A percentile compares a stretch with the other conserved stretches of the same genome.
phyloP scores from a whole-genome alignment of 192 early-diverging fungal genomes.

The Backusella liffmaniae region DNA sequence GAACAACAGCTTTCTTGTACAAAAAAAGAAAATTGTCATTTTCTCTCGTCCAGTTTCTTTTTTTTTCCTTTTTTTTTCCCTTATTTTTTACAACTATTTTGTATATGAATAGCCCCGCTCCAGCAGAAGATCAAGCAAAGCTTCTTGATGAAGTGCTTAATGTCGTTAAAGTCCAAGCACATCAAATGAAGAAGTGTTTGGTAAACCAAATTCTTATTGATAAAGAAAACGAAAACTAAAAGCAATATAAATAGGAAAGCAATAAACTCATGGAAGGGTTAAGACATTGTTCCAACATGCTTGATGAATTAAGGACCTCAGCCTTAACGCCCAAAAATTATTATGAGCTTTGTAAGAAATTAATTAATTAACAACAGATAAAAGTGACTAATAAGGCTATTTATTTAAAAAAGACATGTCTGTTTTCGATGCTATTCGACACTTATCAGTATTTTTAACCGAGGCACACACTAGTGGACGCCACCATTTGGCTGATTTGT shows the following conservation, averaged over 20 bases:
- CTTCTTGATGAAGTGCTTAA: conserved; percentile 91
- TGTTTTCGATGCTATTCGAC: conserved; percentile 95
- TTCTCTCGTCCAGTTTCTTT: background rate
- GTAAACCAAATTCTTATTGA: conserved; percentile 43
- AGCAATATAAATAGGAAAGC: conserved; percentile 58
- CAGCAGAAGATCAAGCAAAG: conserved; percentile 85
- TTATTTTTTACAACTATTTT: background rate
- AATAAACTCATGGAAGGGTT: conserved; percentile 94
- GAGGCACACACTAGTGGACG: conserved; percentile 83
- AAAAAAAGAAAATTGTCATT: background rate
- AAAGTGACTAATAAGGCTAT: background rate
- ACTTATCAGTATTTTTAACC: conserved; percentile 88
- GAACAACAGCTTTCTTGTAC: background rate
- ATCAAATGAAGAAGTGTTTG: conserved; percentile 94
- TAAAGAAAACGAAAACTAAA: background rate
- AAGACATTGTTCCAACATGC: conserved; percentile 98
- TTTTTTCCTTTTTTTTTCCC: background rate
- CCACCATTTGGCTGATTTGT: conserved; percentile 89
- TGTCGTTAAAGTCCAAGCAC: conserved; percentile 92
- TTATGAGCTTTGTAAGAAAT: conserved; percentile 93
- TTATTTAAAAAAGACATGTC: conserved; percentile 76
- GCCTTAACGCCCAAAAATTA: conserved; percentile 96
- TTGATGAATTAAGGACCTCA: conserved; percentile 93
- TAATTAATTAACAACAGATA: background rate
- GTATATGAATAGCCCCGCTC: conserved; percentile 34